Percentiles rank a stretch among this genome's conserved stretches.
phyloP scores from a whole-genome alignment of 352 stramenopile species.

The Phytophthora fragariaefolia region DNA sequence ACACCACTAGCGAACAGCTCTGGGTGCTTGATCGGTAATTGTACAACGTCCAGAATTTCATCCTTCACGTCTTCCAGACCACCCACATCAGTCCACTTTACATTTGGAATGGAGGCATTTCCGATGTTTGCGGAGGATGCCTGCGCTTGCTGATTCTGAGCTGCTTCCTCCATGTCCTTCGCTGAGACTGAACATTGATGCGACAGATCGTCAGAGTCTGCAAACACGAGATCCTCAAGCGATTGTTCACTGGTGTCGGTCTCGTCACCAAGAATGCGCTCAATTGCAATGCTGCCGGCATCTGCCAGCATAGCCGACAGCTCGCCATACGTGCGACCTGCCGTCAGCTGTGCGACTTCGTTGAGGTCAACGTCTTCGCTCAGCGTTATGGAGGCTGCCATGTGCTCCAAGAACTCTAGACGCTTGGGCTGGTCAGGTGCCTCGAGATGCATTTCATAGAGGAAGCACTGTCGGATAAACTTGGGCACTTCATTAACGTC shows the following conservation, averaged over 20 bases:
- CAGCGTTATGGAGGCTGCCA: constrained; percentile 44
- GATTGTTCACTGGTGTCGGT: constrained; percentile 31
- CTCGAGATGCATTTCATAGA: constrained; percentile 80
- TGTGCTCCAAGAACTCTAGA: constrained; percentile 62
- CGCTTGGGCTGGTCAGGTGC: constrained; percentile 62
- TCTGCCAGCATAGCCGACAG: constrained; percentile 71
- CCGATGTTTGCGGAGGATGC: constrained; percentile 70
- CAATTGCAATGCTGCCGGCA: constrained; percentile 56
- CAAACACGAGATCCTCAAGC: constrained; percentile 36
- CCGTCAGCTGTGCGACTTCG: constrained; percentile 70
- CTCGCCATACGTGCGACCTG: constrained; percentile 78
- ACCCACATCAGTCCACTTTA: constrained; percentile 98
- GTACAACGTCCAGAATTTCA: constrained; percentile 93
- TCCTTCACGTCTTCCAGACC: constrained; percentile 98
- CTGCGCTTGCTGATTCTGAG: constrained; percentile 73
- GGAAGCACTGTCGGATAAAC: constrained; percentile 82
- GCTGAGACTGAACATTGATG: constrained; percentile 40
- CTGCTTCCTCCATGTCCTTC: constrained; percentile 57
- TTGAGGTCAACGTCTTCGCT: constrained; percentile 58
- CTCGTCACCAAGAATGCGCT: constrained; percentile 45
- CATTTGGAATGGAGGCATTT: constrained; percentile 91
- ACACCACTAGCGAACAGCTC: constrained; percentile 84
- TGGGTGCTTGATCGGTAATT: constrained; percentile 84
- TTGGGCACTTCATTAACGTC: constrained; percentile 80
- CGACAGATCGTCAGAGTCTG: constrained; percentile 21